A percentile compares a stretch with the other conserved stretches of the same genome.
These are phyloP conservation scores for Gossypium lobatum DNA, from an alignment of 441 rosid species.

Conservation along the genomic window DNA sequence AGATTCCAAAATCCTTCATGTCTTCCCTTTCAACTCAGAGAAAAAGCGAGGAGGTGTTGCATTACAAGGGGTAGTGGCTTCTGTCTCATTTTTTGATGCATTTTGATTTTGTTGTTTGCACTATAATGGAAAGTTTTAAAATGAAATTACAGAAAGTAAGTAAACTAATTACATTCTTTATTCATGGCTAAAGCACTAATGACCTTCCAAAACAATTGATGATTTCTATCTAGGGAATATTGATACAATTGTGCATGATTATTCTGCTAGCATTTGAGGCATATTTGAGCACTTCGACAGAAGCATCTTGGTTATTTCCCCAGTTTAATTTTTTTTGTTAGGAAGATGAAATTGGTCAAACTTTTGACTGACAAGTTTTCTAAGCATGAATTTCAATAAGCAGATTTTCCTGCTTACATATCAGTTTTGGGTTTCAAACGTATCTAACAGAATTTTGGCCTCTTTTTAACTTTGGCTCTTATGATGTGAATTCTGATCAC, in stretches of 20 bases:
- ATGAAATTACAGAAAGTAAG: not conserved
- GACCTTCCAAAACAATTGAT: not conserved
- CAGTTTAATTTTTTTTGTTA: not conserved
- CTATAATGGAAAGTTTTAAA: not conserved
- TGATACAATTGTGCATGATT: not conserved
- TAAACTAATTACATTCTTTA: not conserved
- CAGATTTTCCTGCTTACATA: not conserved
- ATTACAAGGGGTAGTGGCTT: constrained; percentile 47
- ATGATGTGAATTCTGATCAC: not conserved
- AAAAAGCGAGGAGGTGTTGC: constrained; percentile 99
- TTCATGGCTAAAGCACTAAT: not conserved
- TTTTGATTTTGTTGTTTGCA: constrained; percentile 4
- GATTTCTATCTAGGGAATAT: not conserved
- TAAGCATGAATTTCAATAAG: not conserved
- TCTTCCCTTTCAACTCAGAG: constrained; percentile 93
- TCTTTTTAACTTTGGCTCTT: not conserved
- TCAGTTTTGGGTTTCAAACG: not conserved
- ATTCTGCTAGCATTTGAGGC: not conserved
- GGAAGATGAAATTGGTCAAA: not conserved
- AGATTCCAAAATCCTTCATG: constrained; percentile 67
- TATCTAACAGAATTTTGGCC: not conserved
- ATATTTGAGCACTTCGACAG: constrained; percentile 1
- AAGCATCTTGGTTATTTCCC: not conserved
- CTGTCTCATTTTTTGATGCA: constrained; percentile 17
- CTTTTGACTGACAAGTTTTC: not conserved